Evolutionary conservation across 768 basidiomycete species (phyloP), one percentile per base, ranked within the genome.

Genomic region (Boletales sp.): DNA sequence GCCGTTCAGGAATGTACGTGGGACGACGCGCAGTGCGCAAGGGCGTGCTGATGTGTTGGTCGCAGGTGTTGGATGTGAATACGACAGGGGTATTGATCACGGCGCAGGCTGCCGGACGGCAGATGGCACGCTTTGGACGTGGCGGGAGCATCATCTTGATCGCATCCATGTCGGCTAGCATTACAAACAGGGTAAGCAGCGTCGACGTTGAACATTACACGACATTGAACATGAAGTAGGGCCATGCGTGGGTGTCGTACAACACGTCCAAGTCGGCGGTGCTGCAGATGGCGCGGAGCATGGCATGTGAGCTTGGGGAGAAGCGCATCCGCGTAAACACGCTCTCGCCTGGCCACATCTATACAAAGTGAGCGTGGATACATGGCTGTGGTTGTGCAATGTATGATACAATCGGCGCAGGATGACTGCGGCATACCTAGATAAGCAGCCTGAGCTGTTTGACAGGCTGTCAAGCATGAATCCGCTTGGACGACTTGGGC

Each of bases 221-320:
- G 21, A 4, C 21, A 4, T 21, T 21, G 17, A 48, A 48, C 54
- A 14, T 46, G 17, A 15, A 8, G 30, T 54, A 86, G 87, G 86
- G 81, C 55, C 84, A 87, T 57, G 78, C 82, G 2, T 88, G 84
- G 86, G 77, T 83, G 44, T 79, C 84, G 13, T 90, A 90, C 69
- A 88, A 89, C 67, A 75, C 79, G 42, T 86, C 83, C 70, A 90
- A 90, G 67, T 79, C 83, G 2, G 87, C 82, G 6, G 86, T 90
- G 15, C 67, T 89, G 38, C 87, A 90, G 67, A 88, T 88, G 86
- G 82, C 74, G 7, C 79, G 88, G 40, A 87, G 84, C 64, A 84
- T 90, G 86, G 87, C 87, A 4, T 88, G 86, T 60, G 87, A 90
- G 62, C 75, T 90, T 2, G 88, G 85, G 2, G 69, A 62, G 33